Percentiles rank a stretch among this genome's conserved stretches.
Evolutionary conservation across 2,329 filamentous ascomycete genomes (phyloP).

Genomic region (Pseudogymnoascus sp.): DNA sequence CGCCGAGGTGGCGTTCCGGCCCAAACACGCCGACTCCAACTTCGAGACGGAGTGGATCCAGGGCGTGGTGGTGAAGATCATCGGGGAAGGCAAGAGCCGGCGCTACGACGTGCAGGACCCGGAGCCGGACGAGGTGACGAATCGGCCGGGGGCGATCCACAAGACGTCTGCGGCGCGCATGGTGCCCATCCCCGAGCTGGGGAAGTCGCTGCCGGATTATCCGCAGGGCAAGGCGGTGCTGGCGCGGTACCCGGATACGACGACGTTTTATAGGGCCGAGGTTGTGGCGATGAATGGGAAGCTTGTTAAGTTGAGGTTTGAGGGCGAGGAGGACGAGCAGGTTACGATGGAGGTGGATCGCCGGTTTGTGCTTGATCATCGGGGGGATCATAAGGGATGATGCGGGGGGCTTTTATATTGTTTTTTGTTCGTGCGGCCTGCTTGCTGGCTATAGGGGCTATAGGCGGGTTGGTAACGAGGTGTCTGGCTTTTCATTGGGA

Average conservation of each 20-base stretch:
- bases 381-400: conserved; percentile 27
- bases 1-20: conserved; percentile 61
- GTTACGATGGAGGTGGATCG: conserved; percentile 70
- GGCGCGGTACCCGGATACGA: conserved; percentile 75
- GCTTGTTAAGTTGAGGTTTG: conserved; percentile 64
- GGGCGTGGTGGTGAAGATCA: conserved; percentile 68
- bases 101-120: conserved; percentile 76
- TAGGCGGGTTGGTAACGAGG: neutral
- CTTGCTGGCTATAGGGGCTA: neutral
- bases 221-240: conserved; percentile 62
- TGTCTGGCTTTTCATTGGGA: conserved; percentile 1
- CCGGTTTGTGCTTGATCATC: conserved; percentile 69
- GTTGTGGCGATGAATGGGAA: conserved; percentile 60
- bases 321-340: conserved; percentile 68
- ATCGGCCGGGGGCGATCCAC: conserved; percentile 56
- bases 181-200: conserved; percentile 64
- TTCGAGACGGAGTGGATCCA: conserved; percentile 63
- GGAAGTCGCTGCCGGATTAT: conserved; percentile 54
- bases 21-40: conserved; percentile 41
- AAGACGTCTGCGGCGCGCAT: conserved; percentile 67
- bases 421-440: neutral
- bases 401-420: neutral
- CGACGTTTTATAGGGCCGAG: conserved; percentile 78
- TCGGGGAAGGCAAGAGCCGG: conserved; percentile 69
- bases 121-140: conserved; percentile 64